Conservation (phyloP, 208 protist genomes). For the Crithidia acanthocephali region DNA sequence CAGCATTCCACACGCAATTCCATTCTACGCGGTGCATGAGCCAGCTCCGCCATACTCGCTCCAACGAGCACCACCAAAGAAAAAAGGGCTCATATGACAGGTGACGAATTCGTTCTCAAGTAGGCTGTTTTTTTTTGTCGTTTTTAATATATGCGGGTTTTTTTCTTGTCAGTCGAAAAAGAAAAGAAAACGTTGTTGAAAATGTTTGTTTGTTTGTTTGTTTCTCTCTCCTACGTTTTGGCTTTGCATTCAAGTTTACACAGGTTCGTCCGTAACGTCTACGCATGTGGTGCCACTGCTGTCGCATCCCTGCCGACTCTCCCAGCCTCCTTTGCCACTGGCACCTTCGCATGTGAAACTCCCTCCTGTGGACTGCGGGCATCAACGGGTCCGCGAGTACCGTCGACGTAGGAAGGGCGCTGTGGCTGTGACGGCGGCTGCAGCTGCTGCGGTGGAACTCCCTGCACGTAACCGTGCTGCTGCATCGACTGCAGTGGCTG, state of each 20-base stretch:
- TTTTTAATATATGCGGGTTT: too few species aligned
- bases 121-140: too few species aligned
- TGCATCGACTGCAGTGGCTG: slow-evolving; percentile 15
- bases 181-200: too few species aligned
- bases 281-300: background rate
- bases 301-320: background rate
- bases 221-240: too few species aligned
- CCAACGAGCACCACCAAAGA: too few species aligned
- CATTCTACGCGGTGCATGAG: too few species aligned
- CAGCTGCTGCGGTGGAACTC: slow-evolving; percentile 12
- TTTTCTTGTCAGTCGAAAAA: too few species aligned
- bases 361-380: background rate
- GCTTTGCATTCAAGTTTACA: background rate
- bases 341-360: background rate
- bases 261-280: background rate
- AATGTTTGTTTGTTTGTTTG: too few species aligned
- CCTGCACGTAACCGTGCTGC: slow-evolving; percentile 7
- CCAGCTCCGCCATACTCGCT: too few species aligned
- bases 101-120: too few species aligned
- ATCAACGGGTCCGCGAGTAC: background rate
- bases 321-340: background rate
- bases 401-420: slow-evolving; percentile 3
- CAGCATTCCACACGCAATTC: too few species aligned
- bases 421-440: slow-evolving; percentile 23
- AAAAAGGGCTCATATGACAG: too few species aligned